Conservation (phyloP, 345 rosid genomes). For the Psidium friedrichsthalianum region DNA sequence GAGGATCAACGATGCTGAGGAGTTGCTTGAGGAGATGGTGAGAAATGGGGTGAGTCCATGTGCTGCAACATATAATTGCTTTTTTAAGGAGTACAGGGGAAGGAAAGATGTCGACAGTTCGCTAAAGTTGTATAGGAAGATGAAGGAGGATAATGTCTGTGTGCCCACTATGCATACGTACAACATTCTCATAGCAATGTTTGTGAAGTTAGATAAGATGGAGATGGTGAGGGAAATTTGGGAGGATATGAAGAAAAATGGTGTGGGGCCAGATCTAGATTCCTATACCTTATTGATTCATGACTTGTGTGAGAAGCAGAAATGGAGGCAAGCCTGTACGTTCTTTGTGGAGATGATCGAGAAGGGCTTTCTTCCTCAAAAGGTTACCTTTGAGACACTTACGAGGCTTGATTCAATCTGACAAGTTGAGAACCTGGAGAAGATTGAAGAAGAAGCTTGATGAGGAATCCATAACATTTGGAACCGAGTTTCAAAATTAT, state of each 20-base stretch:
- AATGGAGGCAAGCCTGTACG: conserved; percentile 70
- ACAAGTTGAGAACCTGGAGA: conserved; percentile 86
- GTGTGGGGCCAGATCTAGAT: conserved; percentile 69
- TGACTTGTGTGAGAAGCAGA: conserved; percentile 51
- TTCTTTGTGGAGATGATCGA: conserved; percentile 88
- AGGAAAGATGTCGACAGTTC: conserved; percentile 59
- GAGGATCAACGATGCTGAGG: conserved; percentile 54
- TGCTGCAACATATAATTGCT: conserved; percentile 66
- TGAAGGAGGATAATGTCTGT: conserved; percentile 42
- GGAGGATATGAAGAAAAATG: conserved; percentile 51
- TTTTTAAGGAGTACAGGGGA: conserved; percentile 80
- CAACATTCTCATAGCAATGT: conserved; percentile 55
- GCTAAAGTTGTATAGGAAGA: conserved; percentile 55
- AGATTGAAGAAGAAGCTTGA: conserved; percentile 84
- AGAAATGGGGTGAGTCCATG: conserved; percentile 43
- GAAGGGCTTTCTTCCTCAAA: conserved; percentile 82
- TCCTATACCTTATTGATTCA: conserved; percentile 64
- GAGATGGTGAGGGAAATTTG: conserved; percentile 54
- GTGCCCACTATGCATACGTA: conserved; percentile 40
- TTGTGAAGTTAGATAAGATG: conserved; percentile 41
- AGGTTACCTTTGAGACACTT: conserved; percentile 75
- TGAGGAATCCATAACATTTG: conserved; percentile 60
- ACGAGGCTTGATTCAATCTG: conserved; percentile 73
- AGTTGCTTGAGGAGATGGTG: conserved; percentile 60
- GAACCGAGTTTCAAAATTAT: conserved; percentile 60